These are phyloP conservation scores for Oldenlandia corymbosa DNA, from an alignment of 257 asterid genomes.

Conservation along the genomic window DNA sequence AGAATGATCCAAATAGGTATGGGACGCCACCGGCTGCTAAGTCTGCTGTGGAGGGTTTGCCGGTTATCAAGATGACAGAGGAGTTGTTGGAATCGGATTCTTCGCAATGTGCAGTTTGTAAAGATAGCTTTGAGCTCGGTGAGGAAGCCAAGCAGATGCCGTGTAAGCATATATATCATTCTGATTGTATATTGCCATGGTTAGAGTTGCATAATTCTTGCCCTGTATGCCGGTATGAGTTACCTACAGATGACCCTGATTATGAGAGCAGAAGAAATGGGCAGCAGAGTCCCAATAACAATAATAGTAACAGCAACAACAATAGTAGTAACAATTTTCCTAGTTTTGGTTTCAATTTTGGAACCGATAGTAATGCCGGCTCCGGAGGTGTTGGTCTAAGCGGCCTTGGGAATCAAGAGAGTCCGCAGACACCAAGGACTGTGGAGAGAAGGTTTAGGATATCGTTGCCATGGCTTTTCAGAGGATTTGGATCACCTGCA, in stretches of 20 bases:
- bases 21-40: conserved; percentile 92
- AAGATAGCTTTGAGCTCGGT: conserved; percentile 59
- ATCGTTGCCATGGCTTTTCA: conserved; percentile 60
- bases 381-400: conserved; percentile 31
- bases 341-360: conserved; percentile 15
- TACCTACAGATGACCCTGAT: conserved; percentile 86
- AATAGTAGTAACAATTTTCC: conserved; percentile 8
- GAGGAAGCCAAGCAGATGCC: conserved; percentile 75
- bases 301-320: conserved; percentile 7
- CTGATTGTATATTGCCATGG: conserved; percentile 85
- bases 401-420: conserved; percentile 32
- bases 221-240: conserved; percentile 81
- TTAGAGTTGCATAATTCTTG: conserved; percentile 87
- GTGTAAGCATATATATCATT: conserved; percentile 83
- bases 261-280: conserved; percentile 56
- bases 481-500: conserved; percentile 57
- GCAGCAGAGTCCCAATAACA: conserved; percentile 16
- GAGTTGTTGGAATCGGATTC: conserved; percentile 56
- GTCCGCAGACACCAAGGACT: conserved; percentile 42
- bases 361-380: conserved; percentile 19
- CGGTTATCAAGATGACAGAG: conserved; percentile 43
- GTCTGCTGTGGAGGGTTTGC: conserved; percentile 61
- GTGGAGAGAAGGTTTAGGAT: conserved; percentile 64
- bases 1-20: conserved; percentile 76
- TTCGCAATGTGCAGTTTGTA: conserved; percentile 81